Evolutionary conservation across 306 rosid genomes (phyloP).

Genomic region (Glycine tomentella): DNA sequence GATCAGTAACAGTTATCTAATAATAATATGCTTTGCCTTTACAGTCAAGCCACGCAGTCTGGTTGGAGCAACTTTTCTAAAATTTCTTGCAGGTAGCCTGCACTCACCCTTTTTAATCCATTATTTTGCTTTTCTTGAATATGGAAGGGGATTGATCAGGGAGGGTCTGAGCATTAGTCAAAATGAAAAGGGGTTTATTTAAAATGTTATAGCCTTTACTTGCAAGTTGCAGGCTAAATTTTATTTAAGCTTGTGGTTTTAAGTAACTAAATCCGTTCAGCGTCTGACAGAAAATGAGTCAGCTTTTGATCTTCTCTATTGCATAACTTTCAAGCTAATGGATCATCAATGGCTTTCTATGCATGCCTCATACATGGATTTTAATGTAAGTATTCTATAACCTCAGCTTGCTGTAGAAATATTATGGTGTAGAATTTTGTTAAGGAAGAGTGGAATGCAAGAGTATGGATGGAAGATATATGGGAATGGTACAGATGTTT

Average conservation of each 20-base stretch:
- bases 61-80: conserved; percentile 92
- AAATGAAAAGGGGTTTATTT: neutral
- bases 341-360: conserved; percentile 97
- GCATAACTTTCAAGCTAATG: conserved; percentile 97
- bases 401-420: conserved; percentile 17
- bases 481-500: neutral
- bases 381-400: conserved; percentile 73
- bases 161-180: neutral
- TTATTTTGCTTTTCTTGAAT: neutral
- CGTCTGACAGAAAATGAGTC: conserved; percentile 76
- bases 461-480: conserved; percentile 10
- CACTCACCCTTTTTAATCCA: neutral
- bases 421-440: conserved; percentile 3
- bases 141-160: neutral
- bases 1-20: conserved; percentile 32
- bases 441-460: neutral
- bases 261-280: conserved; percentile 25
- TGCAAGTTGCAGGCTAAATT: conserved; percentile 5
- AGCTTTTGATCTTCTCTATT: conserved; percentile 94
- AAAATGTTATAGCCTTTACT: conserved; percentile 22
- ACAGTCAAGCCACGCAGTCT: conserved; percentile 90
- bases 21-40: conserved; percentile 50
- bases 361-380: conserved; percentile 99
- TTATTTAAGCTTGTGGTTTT: conserved; percentile 29
- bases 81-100: conserved; percentile 81